Base-by-base conservation (phyloP, 2,329 filamentous ascomycete genomes). In the Thielaviopsis populi region DNA sequence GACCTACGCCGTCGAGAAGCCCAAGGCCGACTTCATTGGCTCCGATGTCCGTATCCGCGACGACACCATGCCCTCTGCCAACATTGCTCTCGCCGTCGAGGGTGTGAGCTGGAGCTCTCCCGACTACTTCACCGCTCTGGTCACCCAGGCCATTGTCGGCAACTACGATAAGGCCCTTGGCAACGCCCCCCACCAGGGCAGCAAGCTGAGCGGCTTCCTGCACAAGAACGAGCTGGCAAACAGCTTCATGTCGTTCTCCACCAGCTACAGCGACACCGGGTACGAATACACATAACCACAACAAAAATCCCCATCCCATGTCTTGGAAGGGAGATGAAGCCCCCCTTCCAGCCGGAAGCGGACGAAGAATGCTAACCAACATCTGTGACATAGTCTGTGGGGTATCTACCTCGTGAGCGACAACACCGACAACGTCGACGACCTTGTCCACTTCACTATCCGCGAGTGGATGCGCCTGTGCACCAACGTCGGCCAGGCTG, bases 171-270 rank as follows among this genome's bases (percentile, higher is more conserved):
- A 94, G 79, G 89, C 94, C 70, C 92, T 97, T 85, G 94, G 95
- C 74, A 96, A 94, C 77, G 94, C 94, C 66, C 87, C 91, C 69
- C 94, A 96, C 81, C 87, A 96, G 74, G 94, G 95, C 72, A 96
- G 91, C 88, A 96, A 95, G 83, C 89, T 99, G 72, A 96, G 90
- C 81, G 86, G 87, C 69, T 90, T 94, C 72, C 87, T 99, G 70
- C 89, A 95, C 82, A 86, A 95, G 78, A 85, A 97, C 79, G 87
- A 91, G 76, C 84, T 99, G 68, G 94, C 94, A 77, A 99, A 96
- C 82, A 96, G 91, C 84, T 99, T 96, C 83, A 99, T 99, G 95
- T 95, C 89, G 81, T 99, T 99, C 81, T 96, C 91, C 69, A 99
- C 94, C 70, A 96, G 90, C 82, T 99, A 99, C 80, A 97, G 91